Percentiles rank a stretch among this genome's conserved stretches.
phyloP scores from a whole-genome alignment of 768 basidiomycete genomes.

The Trametes punicea region DNA sequence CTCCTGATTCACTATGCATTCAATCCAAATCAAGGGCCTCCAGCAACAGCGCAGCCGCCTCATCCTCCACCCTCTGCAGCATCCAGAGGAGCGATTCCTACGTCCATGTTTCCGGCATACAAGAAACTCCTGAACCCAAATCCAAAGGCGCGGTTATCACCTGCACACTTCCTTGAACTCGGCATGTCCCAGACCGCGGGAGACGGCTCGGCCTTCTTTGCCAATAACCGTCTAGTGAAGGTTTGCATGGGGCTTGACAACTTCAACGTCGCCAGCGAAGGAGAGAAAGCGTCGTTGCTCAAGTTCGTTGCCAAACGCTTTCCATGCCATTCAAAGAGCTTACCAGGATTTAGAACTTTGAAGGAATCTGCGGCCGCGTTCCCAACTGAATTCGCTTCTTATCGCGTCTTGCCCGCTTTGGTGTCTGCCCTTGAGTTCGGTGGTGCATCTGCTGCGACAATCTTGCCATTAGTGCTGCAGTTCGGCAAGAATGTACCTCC shows the following conservation, averaged over 20 bases:
- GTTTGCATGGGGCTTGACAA: constrained; percentile 83
- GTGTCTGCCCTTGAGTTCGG: constrained; percentile 75
- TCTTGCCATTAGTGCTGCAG: constrained; percentile 81
- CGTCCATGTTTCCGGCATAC: constrained; percentile 70
- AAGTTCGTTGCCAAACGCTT: constrained; percentile 40
- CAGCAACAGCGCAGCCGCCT: constrained; percentile 64
- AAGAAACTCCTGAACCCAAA: constrained; percentile 90
- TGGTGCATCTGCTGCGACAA: constrained; percentile 63
- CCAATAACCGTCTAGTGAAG: constrained; percentile 75
- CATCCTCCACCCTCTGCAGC: constrained; percentile 78
- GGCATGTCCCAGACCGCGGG: constrained; percentile 68
- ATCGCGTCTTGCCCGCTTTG: constrained; percentile 86
- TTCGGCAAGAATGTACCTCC: constrained; percentile 70
- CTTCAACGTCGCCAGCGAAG: constrained; percentile 77
- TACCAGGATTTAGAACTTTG: constrained; percentile 49
- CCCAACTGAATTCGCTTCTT: constrained; percentile 80
- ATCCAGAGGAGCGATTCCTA: constrained; percentile 74
- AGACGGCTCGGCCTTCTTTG: constrained; percentile 74
- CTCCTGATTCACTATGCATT: constrained; percentile 83
- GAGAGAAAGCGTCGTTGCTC: constrained; percentile 71
- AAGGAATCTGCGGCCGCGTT: constrained; percentile 79
- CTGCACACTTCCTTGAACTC: constrained; percentile 72
- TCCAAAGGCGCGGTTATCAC: constrained; percentile 70
- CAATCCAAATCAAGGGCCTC: constrained; percentile 76
- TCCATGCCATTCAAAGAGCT: not conserved